Percentiles rank a stretch among this genome's conserved stretches.
These are phyloP conservation scores for Penicillium soppii DNA, from an alignment of 495 filamentous ascomycete genomes.

Conservation along the genomic window DNA sequence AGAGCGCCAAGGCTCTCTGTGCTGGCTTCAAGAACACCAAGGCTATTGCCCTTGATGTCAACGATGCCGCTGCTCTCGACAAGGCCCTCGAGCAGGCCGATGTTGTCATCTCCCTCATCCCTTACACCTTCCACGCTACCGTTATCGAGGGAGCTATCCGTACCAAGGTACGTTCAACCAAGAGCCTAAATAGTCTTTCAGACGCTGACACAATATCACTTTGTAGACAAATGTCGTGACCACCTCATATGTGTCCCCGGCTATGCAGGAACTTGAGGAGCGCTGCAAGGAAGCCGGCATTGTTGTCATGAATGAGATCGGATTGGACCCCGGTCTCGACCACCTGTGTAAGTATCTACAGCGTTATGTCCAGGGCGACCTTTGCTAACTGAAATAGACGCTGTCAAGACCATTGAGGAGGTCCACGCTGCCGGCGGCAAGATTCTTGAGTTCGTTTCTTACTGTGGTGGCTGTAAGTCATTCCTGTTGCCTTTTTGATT, in stretches of 20 bases:
- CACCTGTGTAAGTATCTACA: conserved; percentile 20
- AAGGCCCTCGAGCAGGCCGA: conserved; percentile 74
- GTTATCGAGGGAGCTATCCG: conserved; percentile 96
- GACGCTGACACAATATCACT: neutral
- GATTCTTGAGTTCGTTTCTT: conserved; percentile 78
- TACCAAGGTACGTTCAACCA: conserved; percentile 49
- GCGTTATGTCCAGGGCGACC: neutral
- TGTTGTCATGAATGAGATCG: conserved; percentile 98
- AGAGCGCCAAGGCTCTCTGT: conserved; percentile 70
- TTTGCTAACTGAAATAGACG: conserved; percentile 59
- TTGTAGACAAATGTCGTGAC: conserved; percentile 86
- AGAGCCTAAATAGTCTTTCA: neutral
- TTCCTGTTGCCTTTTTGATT: neutral
- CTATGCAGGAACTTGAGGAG: conserved; percentile 85
- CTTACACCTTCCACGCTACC: conserved; percentile 85
- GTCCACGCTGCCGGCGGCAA: conserved; percentile 80
- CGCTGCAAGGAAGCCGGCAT: conserved; percentile 89
- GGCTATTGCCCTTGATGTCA: conserved; percentile 82
- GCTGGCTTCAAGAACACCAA: conserved; percentile 67
- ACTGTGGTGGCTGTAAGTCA: conserved; percentile 68
- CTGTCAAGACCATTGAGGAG: conserved; percentile 84
- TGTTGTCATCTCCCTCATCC: conserved; percentile 80
- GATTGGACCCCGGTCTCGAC: conserved; percentile 50
- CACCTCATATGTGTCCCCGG: conserved; percentile 90
- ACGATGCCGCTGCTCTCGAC: conserved; percentile 70